These are phyloP conservation scores for Aspergillus leporis DNA, from an alignment of 495 filamentous ascomycete genomes.

Conservation along the genomic window DNA sequence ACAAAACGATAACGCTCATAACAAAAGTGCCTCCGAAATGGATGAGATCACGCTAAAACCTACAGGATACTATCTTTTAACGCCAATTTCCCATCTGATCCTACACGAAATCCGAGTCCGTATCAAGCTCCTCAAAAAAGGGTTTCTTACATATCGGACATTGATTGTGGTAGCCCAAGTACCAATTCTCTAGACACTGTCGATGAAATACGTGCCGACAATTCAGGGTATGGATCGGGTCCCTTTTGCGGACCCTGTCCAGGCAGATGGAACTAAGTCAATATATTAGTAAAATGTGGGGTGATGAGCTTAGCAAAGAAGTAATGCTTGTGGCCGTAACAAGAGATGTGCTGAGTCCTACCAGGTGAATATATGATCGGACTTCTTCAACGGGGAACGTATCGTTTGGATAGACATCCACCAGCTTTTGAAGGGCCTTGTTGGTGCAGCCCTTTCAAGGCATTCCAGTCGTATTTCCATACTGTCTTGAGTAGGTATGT, in stretches of 20 bases:
- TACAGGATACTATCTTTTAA: background rate
- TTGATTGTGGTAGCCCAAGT: background rate
- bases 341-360: background rate
- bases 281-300: background rate
- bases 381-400: background rate
- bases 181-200: background rate
- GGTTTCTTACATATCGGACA: background rate
- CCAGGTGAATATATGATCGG: background rate
- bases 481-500: background rate
- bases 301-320: background rate
- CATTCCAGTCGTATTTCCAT: background rate
- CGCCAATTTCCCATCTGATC: background rate
- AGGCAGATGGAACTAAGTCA: background rate
- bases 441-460: background rate
- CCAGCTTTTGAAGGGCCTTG: conserved; percentile 4
- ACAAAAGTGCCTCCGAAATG: too few relatives aligned
- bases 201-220: background rate
- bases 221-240: background rate
- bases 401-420: conserved; percentile 3
- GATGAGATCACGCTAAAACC: background rate
- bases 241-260: background rate
- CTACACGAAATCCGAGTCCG: background rate
- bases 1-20: too few relatives aligned
- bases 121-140: background rate
- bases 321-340: background rate